A percentile compares a stretch with the other conserved stretches of the same genome.
These are phyloP conservation scores for Paraphysoderma sedebokerense DNA, from an alignment of 371 early-diverging fungal genomes.

Conservation along the genomic window DNA sequence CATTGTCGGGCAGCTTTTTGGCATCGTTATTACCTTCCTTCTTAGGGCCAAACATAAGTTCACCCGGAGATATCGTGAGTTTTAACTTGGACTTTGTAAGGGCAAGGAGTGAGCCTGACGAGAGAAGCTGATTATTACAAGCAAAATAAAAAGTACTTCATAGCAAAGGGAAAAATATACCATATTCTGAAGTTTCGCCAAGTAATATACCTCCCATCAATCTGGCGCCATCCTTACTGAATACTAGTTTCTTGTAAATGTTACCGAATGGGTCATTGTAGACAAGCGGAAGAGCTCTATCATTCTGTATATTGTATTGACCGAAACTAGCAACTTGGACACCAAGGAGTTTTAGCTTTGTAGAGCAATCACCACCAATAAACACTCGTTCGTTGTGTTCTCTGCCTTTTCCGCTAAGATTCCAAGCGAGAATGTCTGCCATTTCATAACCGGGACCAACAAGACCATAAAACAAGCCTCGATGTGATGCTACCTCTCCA, in stretches of 20 bases:
- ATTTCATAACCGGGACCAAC: conserved; percentile 52
- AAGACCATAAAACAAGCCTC: conserved; percentile 32
- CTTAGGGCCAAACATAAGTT: conserved; percentile 35
- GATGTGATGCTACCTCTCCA: conserved; percentile 38
- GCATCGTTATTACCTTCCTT: conserved; percentile 17
- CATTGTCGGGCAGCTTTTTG: conserved; percentile 36
- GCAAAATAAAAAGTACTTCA: too few relatives aligned
- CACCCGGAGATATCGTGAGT: conserved; percentile 27
- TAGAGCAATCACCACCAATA: conserved; percentile 41
- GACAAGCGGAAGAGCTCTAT: conserved; percentile 17
- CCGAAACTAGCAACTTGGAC: conserved; percentile 53
- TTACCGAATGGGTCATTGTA: conserved; percentile 38
- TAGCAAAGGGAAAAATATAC: too few relatives aligned
- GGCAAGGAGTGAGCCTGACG: conserved; percentile 31
- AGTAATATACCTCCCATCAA: conserved; percentile 51
- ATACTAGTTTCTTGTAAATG: conserved; percentile 40
- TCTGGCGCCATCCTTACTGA: conserved; percentile 39
- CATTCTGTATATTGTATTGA: conserved; percentile 32
- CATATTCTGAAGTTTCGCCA: conserved; percentile 43
- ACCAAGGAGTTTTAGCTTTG: conserved; percentile 46
- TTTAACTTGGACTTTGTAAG: conserved; percentile 25
- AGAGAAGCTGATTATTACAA: too few relatives aligned
- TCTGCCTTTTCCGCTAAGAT: conserved; percentile 19
- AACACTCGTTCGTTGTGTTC: conserved; percentile 19
- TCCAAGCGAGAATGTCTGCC: conserved; percentile 42